A percentile compares a stretch with the other conserved stretches of the same genome.
Evolutionary conservation across 306 rosid genomes (phyloP).

Genomic region (Citrullus amarus): DNA sequence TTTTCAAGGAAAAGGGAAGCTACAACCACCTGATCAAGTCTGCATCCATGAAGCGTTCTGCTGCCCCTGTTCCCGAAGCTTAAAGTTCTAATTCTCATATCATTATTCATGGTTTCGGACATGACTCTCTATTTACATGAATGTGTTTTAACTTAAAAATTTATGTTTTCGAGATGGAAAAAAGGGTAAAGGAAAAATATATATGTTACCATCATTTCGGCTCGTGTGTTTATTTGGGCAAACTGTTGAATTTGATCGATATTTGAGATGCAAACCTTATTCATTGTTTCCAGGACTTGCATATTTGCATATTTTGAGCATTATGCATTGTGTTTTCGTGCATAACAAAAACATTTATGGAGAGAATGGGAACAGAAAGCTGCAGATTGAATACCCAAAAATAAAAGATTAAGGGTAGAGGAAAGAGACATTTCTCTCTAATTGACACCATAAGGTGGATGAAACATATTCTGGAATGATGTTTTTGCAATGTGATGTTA

Average conservation of each 20-base stretch:
- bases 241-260: conserved; percentile 1
- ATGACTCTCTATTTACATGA: conserved; percentile 4
- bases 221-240: neutral
- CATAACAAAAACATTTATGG: neutral
- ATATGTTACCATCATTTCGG: neutral
- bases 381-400: neutral
- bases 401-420: no score
- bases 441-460: neutral
- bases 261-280: conserved; percentile 6
- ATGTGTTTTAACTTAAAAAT: neutral
- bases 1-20: conserved; percentile 73
- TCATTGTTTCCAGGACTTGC: neutral
- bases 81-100: neutral
- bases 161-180: neutral
- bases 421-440: neutral
- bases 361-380: neutral
- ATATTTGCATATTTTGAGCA: neutral
- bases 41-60: conserved; percentile 13
- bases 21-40: conserved; percentile 12
- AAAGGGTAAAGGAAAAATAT: neutral
- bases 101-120: neutral
- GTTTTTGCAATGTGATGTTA: no score
- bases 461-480: neutral
- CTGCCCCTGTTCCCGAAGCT: conserved; percentile 11
- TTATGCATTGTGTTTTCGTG: neutral